Evolutionary conservation across 2,329 filamentous ascomycete species (phyloP).

Genomic region (Aspergillus hiratsukae): DNA sequence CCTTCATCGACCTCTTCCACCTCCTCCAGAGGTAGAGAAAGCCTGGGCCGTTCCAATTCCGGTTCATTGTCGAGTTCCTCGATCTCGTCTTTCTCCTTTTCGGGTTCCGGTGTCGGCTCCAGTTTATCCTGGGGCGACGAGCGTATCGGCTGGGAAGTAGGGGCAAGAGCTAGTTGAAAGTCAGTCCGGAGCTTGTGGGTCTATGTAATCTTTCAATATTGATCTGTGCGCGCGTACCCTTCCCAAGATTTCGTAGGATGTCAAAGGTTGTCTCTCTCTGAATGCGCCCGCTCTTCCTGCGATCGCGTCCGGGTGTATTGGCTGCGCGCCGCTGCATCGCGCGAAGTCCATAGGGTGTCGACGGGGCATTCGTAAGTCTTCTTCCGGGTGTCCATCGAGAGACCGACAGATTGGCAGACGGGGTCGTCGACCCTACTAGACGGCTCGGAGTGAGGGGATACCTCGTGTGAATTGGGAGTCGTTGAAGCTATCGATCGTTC

Average conservation of each 20-base stretch:
- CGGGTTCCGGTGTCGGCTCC: constrained; percentile 12
- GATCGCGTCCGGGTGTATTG: constrained; percentile 47
- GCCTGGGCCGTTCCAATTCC: constrained; percentile 36
- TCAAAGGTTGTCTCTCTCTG: constrained; percentile 55
- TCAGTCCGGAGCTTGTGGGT: not conserved
- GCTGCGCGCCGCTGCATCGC: constrained; percentile 52
- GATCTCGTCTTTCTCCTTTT: constrained; percentile 32
- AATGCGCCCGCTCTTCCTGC: constrained; percentile 46
- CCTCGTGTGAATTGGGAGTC: constrained; percentile 26
- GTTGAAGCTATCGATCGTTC: constrained; percentile 26
- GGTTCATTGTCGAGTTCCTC: constrained; percentile 48
- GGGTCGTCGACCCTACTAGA: constrained; percentile 24
- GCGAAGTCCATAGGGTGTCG: constrained; percentile 53
- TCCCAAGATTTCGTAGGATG: constrained; percentile 50
- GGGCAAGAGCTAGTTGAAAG: constrained; percentile 43
- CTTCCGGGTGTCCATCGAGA: constrained; percentile 33
- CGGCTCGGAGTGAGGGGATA: constrained; percentile 36
- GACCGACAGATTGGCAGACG: constrained; percentile 29
- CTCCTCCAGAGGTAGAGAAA: constrained; percentile 46
- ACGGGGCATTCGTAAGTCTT: constrained; percentile 37
- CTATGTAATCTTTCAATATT: not conserved
- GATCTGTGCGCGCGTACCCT: constrained; percentile 34
- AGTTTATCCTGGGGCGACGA: constrained; percentile 43
- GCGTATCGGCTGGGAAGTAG: constrained; percentile 42
- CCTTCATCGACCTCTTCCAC: constrained; percentile 40